Evolutionary conservation across 441 rosid species (phyloP).

Genomic region (Daphne laureola): DNA sequence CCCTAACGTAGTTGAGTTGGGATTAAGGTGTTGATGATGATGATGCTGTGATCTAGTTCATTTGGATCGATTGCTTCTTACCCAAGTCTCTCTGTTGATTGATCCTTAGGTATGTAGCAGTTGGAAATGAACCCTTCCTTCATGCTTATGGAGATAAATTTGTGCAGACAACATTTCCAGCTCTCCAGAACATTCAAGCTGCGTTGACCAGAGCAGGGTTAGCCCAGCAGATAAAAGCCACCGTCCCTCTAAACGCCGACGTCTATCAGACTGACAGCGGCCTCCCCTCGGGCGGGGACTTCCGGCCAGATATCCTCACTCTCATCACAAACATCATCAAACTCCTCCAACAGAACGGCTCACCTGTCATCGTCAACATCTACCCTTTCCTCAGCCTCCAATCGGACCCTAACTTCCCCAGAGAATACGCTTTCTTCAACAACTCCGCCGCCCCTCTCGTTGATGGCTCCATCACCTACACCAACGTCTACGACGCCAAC

Average conservation of each 20-base stretch:
- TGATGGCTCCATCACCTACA: conserved; percentile 59
- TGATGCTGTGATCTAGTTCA: too few species aligned
- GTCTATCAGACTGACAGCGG: conserved; percentile 50
- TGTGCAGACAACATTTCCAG: conserved; percentile 51
- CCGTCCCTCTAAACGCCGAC: conserved; percentile 79
- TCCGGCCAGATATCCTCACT: conserved; percentile 47
- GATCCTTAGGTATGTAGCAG: conserved; percentile 53
- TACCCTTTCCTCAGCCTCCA: conserved; percentile 86
- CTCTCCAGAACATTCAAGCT: conserved; percentile 65
- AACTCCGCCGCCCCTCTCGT: conserved; percentile 49
- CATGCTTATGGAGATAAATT: conserved; percentile 50
- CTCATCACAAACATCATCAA: conserved; percentile 46
- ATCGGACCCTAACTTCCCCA: conserved; percentile 61
- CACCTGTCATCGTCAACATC: conserved; percentile 67
- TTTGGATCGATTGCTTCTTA: too few species aligned
- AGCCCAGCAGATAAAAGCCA: conserved; percentile 54
- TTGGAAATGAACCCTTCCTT: conserved; percentile 90
- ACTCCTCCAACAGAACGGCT: conserved; percentile 48
- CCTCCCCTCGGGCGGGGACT: conserved; percentile 72
- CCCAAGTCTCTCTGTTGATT: neutral
- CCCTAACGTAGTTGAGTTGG: too few species aligned
- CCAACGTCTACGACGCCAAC: conserved; percentile 81
- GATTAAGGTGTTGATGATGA: too few species aligned
- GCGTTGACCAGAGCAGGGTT: conserved; percentile 68
- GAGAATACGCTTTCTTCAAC: conserved; percentile 73